These are phyloP conservation scores for Graphilbum ipis-grandicollis DNA, from an alignment of 2,329 filamentous ascomycete species.

Conservation along the genomic window DNA sequence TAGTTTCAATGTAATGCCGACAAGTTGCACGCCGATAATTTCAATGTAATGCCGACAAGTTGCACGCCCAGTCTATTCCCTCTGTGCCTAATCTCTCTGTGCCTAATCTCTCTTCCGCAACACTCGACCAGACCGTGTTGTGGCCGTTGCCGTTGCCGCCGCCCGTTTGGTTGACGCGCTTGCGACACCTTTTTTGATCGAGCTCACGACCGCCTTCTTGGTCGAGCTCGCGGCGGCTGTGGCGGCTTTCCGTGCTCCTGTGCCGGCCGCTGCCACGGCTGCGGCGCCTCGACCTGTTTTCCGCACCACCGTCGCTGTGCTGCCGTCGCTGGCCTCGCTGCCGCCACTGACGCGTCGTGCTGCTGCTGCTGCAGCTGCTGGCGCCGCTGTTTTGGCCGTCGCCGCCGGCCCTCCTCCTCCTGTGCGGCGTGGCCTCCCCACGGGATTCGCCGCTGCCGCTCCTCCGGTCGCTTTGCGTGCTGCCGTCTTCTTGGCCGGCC, in stretches of 20 bases:
- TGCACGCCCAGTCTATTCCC: too few relatives aligned
- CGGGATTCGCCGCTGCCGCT: constrained; percentile 21
- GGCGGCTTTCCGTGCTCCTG: constrained; percentile 3
- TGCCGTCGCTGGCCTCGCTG: constrained; percentile 47
- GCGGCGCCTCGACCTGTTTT: constrained; percentile 20
- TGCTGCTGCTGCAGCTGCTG: constrained; percentile 18
- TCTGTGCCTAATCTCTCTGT: not conserved
- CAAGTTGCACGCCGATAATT: too few relatives aligned
- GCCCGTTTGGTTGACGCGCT: constrained; percentile 29
- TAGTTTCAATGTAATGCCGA: too few relatives aligned
- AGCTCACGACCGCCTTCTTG: constrained; percentile 36
- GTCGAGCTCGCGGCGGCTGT: constrained; percentile 18
- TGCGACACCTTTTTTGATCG: constrained; percentile 33
- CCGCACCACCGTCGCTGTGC: constrained; percentile 46
- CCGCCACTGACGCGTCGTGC: constrained; percentile 30
- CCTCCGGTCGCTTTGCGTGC: constrained; percentile 27
- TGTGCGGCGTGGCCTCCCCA: constrained; percentile 16
- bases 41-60: too few relatives aligned
- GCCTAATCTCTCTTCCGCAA: constrained; percentile 32
- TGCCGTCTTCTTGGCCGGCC: too few relatives aligned
- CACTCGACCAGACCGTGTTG: constrained; percentile 31
- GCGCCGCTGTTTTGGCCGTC: constrained; percentile 19
- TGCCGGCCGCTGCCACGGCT: constrained; percentile 13
- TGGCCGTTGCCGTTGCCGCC: constrained; percentile 12
- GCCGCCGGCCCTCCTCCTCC: too few relatives aligned